Percentiles rank a stretch among this genome's conserved stretches.
Conservation (phyloP, 805 yeast genomes). For the Myxozyma melibiosi region DNA sequence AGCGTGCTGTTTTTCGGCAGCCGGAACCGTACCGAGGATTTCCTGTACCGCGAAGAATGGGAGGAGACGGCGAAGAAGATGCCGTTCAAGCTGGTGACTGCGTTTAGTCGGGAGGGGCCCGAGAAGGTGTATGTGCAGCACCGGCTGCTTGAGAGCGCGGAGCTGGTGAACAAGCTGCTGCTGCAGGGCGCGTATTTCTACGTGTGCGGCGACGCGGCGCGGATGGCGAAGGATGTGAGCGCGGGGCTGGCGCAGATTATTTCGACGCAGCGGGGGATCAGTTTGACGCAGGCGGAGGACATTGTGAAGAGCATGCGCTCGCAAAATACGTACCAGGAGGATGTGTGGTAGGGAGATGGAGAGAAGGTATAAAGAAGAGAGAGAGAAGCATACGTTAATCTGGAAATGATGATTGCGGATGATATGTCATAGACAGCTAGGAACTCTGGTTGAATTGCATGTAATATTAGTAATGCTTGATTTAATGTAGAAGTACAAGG, state of each 20-base stretch:
- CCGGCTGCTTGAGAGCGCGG: constrained; percentile 55
- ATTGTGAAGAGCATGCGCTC: constrained; percentile 76
- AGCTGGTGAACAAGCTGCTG: constrained; percentile 54
- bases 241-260: constrained; percentile 64
- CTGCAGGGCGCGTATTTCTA: constrained; percentile 80
- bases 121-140: constrained; percentile 85
- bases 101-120: constrained; percentile 77
- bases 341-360: constrained; percentile 72
- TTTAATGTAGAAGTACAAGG: too few species aligned
- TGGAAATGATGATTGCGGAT: not conserved
- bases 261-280: constrained; percentile 60
- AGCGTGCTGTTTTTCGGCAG: constrained; percentile 84
- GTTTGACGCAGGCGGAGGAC: constrained; percentile 71
- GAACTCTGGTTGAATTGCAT: too few species aligned
- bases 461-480: too few species aligned
- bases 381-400: not conserved
- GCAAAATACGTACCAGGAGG: constrained; percentile 92
- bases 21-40: constrained; percentile 77
- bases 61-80: constrained; percentile 51
- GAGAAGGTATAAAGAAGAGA: not conserved
- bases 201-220: constrained; percentile 96
- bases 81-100: constrained; percentile 71
- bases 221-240: constrained; percentile 94
- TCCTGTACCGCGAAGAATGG: constrained; percentile 90
- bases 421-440: too few species aligned